phyloP scores from a whole-genome alignment of 2,329 filamentous ascomycete genomes.

The Fusarium aywerte region DNA sequence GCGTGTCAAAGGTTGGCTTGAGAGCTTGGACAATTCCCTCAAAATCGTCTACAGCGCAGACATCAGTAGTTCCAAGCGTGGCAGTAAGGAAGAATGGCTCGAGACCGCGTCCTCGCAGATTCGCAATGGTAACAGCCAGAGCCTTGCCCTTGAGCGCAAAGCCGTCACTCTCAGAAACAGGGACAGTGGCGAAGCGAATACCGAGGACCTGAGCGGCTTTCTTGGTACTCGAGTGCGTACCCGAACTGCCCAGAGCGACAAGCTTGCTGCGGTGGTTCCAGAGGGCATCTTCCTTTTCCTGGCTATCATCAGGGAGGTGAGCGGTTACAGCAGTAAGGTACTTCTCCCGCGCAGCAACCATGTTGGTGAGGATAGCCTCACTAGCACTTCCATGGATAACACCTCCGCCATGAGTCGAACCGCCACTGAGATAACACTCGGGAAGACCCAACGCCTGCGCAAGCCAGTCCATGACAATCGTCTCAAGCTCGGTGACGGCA shows the following conservation, averaged over 20 bases:
- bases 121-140: slow-evolving; percentile 70
- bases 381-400: slow-evolving; percentile 95
- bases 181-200: slow-evolving; percentile 79
- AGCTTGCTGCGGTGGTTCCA: slow-evolving; percentile 65
- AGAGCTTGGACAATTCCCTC: slow-evolving; percentile 69
- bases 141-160: slow-evolving; percentile 76
- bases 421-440: slow-evolving; percentile 76
- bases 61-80: slow-evolving; percentile 86
- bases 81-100: slow-evolving; percentile 88
- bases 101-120: slow-evolving; percentile 74
- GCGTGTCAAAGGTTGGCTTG: slow-evolving; percentile 42
- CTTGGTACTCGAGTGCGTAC: slow-evolving; percentile 84
- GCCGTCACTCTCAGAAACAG: slow-evolving; percentile 69
- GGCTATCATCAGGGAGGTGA: slow-evolving; percentile 58
- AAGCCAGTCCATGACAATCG: slow-evolving; percentile 91
- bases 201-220: slow-evolving; percentile 90
- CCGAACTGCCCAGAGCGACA: slow-evolving; percentile 82
- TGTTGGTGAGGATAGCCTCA: slow-evolving; percentile 85
- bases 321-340: slow-evolving; percentile 72
- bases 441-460: slow-evolving; percentile 80
- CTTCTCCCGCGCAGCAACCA: slow-evolving; percentile 87
- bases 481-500: slow-evolving; percentile 92
- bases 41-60: slow-evolving; percentile 88
- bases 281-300: slow-evolving; percentile 76
- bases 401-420: slow-evolving; percentile 78